Conservation (phyloP, 805 yeast genomes). For the Metschnikowia similis region DNA sequence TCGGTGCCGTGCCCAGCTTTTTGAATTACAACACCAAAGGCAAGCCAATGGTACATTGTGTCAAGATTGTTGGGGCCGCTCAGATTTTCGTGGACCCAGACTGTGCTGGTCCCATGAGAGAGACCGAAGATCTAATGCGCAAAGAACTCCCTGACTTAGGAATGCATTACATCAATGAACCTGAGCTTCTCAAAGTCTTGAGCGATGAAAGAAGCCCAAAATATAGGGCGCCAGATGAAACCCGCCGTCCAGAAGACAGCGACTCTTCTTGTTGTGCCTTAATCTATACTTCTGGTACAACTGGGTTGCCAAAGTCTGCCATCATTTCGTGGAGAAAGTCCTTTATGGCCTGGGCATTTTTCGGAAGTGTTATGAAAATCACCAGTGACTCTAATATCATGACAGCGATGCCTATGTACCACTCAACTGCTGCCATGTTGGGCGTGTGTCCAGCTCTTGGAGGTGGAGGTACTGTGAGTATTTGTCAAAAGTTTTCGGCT, state of each 20-base stretch:
- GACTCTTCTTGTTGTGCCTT: slow-evolving; percentile 65
- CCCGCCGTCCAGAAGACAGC: slow-evolving; percentile 55
- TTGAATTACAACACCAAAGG: slow-evolving; percentile 76
- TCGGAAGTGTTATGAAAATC: slow-evolving; percentile 65
- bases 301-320: slow-evolving; percentile 93
- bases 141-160: slow-evolving; percentile 33
- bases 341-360: slow-evolving; percentile 62
- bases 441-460: slow-evolving; percentile 68
- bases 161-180: slow-evolving; percentile 51
- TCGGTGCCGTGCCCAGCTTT: slow-evolving; percentile 87
- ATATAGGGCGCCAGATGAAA: slow-evolving; percentile 51
- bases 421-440: slow-evolving; percentile 86
- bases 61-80: slow-evolving; percentile 59
- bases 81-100: slow-evolving; percentile 74
- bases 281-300: slow-evolving; percentile 91
- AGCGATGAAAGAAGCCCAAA: slow-evolving; percentile 39
- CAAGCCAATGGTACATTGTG: slow-evolving; percentile 72
- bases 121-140: slow-evolving; percentile 41
- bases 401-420: slow-evolving; percentile 94
- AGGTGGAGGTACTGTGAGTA: slow-evolving; percentile 70
- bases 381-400: slow-evolving; percentile 54
- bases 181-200: slow-evolving; percentile 40
- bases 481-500: slow-evolving; percentile 79
- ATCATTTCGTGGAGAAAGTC: slow-evolving; percentile 89
- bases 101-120: slow-evolving; percentile 49